Percentiles rank a stretch among this genome's conserved stretches.
phyloP scores from a whole-genome alignment of 768 basidiomycete genomes.

The Boletus barrowsii region DNA sequence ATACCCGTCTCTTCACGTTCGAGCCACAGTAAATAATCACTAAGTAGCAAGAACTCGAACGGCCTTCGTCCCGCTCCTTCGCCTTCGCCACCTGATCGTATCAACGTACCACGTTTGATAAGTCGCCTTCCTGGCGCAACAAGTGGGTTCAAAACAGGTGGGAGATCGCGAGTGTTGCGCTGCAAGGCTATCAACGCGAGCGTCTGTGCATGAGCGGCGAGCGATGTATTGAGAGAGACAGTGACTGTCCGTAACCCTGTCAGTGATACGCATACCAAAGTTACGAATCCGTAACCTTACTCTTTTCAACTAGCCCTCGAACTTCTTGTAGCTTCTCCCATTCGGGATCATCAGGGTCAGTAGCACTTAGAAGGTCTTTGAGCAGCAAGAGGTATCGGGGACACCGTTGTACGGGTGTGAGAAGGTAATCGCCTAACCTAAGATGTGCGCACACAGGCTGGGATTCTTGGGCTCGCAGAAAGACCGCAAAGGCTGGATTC shows the following conservation, averaged over 20 bases:
- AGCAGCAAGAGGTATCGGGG: constrained; percentile 83
- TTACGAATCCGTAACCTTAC: constrained; percentile 38
- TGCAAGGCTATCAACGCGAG: constrained; percentile 77
- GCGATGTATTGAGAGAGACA: constrained; percentile 69
- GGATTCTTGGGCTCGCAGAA: constrained; percentile 61
- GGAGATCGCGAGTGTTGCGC: constrained; percentile 69
- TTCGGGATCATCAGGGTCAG: constrained; percentile 64
- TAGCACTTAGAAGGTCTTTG: constrained; percentile 74
- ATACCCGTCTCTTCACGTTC: constrained; percentile 44
- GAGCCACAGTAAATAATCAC: constrained; percentile 79
- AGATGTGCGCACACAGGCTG: constrained; percentile 72
- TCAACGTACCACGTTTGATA: constrained; percentile 61
- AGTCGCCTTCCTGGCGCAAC: constrained; percentile 79
- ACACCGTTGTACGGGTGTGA: constrained; percentile 85
- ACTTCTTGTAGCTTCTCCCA: constrained; percentile 56
- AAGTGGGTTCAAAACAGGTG: constrained; percentile 74
- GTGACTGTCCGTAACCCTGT: constrained; percentile 52
- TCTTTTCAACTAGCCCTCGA: constrained; percentile 69
- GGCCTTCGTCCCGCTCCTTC: constrained; percentile 35
- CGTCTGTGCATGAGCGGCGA: constrained; percentile 75
- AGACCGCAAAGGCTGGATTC: constrained; percentile 52
- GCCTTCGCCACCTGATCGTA: constrained; percentile 48
- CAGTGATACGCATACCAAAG: neutral
- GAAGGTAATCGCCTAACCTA: constrained; percentile 78
- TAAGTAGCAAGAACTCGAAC: constrained; percentile 77